phyloP scores from a whole-genome alignment of 78 protist genomes.

The Capsaspora owczarzaki region DNA sequence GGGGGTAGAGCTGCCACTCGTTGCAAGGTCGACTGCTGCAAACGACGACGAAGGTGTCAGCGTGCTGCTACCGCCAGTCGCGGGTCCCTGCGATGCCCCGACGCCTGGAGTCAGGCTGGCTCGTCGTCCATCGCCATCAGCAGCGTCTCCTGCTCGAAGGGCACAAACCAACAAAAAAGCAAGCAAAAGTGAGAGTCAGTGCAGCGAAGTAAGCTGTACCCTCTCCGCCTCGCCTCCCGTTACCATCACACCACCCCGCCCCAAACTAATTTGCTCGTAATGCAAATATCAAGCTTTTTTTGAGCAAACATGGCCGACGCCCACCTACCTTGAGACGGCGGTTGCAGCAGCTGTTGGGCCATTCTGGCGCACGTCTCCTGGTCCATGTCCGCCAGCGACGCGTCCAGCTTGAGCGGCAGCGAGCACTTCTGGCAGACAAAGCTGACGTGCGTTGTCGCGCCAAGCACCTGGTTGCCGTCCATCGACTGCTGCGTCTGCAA shows the following conservation, averaged over 20 bases:
- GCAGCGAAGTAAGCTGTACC: no score
- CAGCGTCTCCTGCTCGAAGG: background rate
- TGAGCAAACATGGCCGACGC: background rate
- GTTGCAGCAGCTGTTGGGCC: background rate
- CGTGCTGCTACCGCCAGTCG: background rate
- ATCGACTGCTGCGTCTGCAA: no score
- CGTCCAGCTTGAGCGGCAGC: background rate
- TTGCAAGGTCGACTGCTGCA: background rate
- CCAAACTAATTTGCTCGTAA: background rate
- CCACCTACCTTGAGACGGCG: background rate
- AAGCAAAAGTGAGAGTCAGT: no score
- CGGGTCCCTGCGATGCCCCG: no score
- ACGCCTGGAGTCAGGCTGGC: background rate
- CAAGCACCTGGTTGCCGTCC: no score
- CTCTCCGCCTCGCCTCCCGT: no score
- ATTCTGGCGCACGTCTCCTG: background rate
- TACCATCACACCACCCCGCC: no score
- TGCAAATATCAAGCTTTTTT: no score
- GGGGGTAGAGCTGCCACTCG: no score
- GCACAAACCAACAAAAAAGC: no score
- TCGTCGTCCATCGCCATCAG: background rate
- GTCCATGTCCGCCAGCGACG: background rate
- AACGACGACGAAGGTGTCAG: background rate
- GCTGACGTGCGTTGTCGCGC: slow-evolving; percentile 4
- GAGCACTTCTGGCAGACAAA: background rate